Evolutionary conservation across 2,329 filamentous ascomycete genomes (phyloP).

Genomic region (Colletotrichum kahawae): DNA sequence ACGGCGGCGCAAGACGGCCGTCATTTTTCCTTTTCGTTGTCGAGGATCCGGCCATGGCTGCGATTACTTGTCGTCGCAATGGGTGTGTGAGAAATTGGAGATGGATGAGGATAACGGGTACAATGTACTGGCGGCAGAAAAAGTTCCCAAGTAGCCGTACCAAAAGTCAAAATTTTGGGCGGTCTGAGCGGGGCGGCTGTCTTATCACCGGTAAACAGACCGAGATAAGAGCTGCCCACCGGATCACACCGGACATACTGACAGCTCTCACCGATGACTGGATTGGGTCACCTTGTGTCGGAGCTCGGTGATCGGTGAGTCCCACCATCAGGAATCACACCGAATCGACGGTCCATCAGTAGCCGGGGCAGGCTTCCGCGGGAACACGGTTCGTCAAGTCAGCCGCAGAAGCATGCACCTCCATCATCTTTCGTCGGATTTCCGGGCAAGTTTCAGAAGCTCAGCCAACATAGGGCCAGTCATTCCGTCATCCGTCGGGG

Average conservation of each 20-base stretch:
- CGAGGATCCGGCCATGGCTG: constrained; percentile 31
- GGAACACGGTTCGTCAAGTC: not conserved
- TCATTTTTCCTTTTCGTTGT: constrained; percentile 37
- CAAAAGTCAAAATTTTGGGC: constrained; percentile 18
- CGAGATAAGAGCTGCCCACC: not conserved
- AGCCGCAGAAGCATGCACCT: not conserved
- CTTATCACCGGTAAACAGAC: not conserved
- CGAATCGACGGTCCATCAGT: not conserved
- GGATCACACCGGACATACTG: fast-evolving
- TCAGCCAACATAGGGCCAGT: not conserved
- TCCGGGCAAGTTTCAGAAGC: not conserved
- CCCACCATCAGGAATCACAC: not conserved
- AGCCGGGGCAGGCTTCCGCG: not conserved
- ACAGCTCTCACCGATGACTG: fast-evolving
- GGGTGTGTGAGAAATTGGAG: not conserved
- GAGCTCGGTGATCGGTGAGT: not conserved
- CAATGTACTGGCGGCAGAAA: not conserved
- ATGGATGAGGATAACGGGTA: not conserved
- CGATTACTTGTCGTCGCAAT: not conserved
- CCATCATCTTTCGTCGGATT: not conserved
- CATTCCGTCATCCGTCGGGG: not conserved
- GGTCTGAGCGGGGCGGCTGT: not conserved
- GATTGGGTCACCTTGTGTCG: not conserved
- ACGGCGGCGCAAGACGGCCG: constrained; percentile 42
- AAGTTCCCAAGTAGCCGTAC: not conserved